These are phyloP conservation scores for Scedosporium aurantiacum DNA, from an alignment of 2,329 filamentous ascomycete genomes.

Conservation along the genomic window DNA sequence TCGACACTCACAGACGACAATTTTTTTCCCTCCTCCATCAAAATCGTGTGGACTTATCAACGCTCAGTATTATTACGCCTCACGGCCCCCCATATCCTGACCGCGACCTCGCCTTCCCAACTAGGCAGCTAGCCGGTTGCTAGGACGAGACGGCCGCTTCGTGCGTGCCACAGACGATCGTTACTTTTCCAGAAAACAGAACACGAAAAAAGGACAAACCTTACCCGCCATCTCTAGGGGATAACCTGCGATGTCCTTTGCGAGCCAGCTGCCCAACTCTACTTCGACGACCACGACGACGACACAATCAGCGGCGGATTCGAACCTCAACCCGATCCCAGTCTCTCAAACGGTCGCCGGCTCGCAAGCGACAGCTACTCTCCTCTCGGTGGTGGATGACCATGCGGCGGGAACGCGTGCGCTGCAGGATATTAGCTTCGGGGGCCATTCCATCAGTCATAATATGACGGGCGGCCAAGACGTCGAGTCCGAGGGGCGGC, in stretches of 20 bases:
- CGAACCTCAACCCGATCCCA: neutral
- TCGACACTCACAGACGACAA: neutral
- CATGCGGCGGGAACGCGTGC: conserved; percentile 17
- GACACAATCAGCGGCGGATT: neutral
- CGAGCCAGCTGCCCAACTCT: neutral
- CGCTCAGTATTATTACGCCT: neutral
- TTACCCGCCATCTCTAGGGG: neutral
- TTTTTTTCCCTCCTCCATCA: conserved; percentile 1
- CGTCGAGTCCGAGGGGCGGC: conserved; percentile 30
- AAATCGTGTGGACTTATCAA: neutral
- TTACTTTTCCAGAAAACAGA: neutral
- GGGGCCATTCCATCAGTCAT: conserved; percentile 11
- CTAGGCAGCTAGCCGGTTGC: neutral
- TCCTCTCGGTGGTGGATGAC: conserved; percentile 24
- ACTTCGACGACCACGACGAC: neutral
- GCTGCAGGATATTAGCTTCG: conserved; percentile 18
- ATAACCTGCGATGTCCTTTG: conserved; percentile 3
- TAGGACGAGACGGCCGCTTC: neutral
- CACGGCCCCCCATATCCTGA: neutral
- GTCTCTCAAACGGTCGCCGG: conserved; percentile 10
- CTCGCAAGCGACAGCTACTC: conserved; percentile 19
- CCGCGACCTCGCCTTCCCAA: neutral
- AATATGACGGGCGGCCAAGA: conserved; percentile 24
- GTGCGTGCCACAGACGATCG: neutral
- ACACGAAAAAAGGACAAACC: neutral